phyloP scores from a whole-genome alignment of 2,329 filamentous ascomycete genomes.

The Exserohilum rostratum region DNA sequence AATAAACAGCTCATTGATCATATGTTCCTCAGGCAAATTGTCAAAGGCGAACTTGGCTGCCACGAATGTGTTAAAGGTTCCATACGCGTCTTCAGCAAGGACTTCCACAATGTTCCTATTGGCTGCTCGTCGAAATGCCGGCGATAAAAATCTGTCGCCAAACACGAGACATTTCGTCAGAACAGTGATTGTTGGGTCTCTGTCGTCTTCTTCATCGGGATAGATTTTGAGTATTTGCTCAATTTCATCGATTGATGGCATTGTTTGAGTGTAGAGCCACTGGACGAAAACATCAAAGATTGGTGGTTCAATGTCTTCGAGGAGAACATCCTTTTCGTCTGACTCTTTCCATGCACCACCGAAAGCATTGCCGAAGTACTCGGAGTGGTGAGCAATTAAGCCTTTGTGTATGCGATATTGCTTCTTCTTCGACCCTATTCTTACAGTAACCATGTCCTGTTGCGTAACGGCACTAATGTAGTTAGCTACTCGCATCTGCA shows the following conservation, averaged over 20 bases:
- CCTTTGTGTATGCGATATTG: background rate
- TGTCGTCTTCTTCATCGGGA: background rate
- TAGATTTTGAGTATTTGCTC: background rate
- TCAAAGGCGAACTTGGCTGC: background rate
- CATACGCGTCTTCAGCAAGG: background rate
- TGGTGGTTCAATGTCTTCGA: background rate
- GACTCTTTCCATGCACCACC: background rate
- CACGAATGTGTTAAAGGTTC: background rate
- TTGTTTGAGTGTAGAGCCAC: background rate
- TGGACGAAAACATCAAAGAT: background rate
- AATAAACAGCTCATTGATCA: background rate
- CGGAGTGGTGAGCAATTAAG: background rate
- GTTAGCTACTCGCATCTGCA: background rate
- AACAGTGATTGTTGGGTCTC: background rate
- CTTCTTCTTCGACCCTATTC: background rate
- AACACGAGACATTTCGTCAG: background rate
- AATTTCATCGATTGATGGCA: background rate
- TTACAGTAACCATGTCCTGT: background rate
- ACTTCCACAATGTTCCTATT: background rate
- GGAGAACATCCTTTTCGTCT: background rate
- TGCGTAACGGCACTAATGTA: background rate
- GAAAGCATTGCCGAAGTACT: background rate
- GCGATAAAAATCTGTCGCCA: background rate
- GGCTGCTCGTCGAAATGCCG: background rate
- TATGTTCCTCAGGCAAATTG: background rate